These are phyloP conservation scores for Pouteria glomerata DNA, from an alignment of 148 eudicot species.

Conservation along the genomic window DNA sequence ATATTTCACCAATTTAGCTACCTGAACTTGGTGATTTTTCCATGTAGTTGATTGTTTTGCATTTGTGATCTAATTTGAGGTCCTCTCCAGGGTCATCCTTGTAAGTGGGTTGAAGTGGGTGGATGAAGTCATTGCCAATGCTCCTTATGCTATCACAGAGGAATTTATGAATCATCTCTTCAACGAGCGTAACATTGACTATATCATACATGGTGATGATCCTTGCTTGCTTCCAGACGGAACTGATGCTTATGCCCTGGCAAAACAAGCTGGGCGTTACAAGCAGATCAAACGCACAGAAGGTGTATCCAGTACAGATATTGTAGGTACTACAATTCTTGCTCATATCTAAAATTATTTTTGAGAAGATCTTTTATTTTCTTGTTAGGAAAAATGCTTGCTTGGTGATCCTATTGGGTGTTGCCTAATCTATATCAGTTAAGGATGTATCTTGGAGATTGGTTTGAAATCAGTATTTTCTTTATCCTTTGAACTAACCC, in stretches of 20 bases:
- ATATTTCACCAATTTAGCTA: not conserved
- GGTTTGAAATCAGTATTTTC: not conserved
- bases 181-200: slow-evolving; percentile 79
- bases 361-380: not conserved
- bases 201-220: slow-evolving; percentile 96
- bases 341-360: not conserved
- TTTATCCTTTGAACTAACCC: not conserved
- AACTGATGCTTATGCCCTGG: slow-evolving; percentile 87
- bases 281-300: slow-evolving; percentile 98
- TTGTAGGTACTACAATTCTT: slow-evolving; percentile 70
- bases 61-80: not conserved
- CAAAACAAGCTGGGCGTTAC: slow-evolving; percentile 88
- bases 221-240: slow-evolving; percentile 99
- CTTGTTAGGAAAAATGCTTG: not conserved
- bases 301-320: slow-evolving; percentile 97
- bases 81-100: slow-evolving; percentile 63
- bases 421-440: not conserved
- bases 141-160: slow-evolving; percentile 89
- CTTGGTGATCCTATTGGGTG: slow-evolving; percentile 2
- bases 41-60: not conserved
- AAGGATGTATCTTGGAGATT: not conserved
- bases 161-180: slow-evolving; percentile 88
- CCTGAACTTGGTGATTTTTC: not conserved
- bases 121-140: slow-evolving; percentile 81
- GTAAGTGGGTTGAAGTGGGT: slow-evolving; percentile 99